Evolutionary conservation across 805 yeast species (phyloP), one percentile per base, ranked within the genome.

Genomic region (Danielia reshetovae): DNA sequence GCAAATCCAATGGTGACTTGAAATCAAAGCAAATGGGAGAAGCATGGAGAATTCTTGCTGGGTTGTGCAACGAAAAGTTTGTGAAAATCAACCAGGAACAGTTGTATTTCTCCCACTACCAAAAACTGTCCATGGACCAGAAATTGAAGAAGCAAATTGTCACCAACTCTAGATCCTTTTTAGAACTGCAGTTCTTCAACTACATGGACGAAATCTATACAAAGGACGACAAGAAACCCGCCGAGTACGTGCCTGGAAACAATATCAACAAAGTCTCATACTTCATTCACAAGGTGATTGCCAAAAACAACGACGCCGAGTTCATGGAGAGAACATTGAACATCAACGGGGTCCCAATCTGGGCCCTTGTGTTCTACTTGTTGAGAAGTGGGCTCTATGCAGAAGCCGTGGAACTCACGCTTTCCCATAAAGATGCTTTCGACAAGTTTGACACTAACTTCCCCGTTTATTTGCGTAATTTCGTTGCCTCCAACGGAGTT

Each of bases 281-380:
- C 33, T 73, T 85, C 43, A 65, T 67, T 27, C 51, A 65, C 39
- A 60, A 61, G 35, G 52, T 68, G 15, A 54, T 65, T 25, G 41
- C 52, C 31, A 60, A 57, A 35, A 62, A 62, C 42, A 49, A 51
- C 32, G 38, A 49, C 17, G 58, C 57, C 14, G 36, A 36, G 8
- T 42, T 56, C 26, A 43, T 48, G 40, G 52, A 52, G n/a, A 57
- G 57, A 36, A 65, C 71, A 1, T 50, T 65, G 36, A 52, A 52
- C 35, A 79, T 87, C 16, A 89, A 90, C 59, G 88, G 88, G 12
- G 67, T 75, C 1, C 97, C 97, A 7, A 75, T 93, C n/a, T 90
- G 98, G 98, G 96, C 96, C 0, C 62, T 87, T 24, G 62, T 93
- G 8, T 93, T 83, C 55, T 90, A 85, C 58, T 66, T 90, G 42